These are phyloP conservation scores for Aspergillus wentii DNA, from an alignment of 495 filamentous ascomycete species.

Conservation along the genomic window DNA sequence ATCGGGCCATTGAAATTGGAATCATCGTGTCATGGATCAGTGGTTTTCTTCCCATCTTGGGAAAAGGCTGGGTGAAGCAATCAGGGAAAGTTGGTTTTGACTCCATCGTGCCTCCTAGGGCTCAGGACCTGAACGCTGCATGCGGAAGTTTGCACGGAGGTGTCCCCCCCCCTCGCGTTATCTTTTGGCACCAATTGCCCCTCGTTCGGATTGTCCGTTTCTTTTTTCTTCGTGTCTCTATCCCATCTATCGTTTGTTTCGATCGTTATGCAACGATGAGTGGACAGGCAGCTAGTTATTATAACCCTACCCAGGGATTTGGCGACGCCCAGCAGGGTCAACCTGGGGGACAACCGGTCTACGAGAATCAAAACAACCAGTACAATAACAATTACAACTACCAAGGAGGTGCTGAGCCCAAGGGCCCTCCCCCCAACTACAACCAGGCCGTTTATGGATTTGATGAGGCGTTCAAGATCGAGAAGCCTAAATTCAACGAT, in stretches of 20 bases:
- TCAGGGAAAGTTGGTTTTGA: too few species aligned
- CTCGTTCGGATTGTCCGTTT: constrained; percentile 2
- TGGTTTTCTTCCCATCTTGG: too few species aligned
- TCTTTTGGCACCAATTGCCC: too few species aligned
- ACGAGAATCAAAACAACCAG: constrained; percentile 11
- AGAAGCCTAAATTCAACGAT: constrained; percentile 83
- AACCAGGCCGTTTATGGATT: constrained; percentile 43
- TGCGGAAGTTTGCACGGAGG: too few species aligned
- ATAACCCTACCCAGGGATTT: constrained; percentile 26
- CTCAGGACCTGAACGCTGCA: too few species aligned
- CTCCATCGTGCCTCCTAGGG: too few species aligned
- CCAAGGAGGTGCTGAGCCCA: constrained; percentile 20
- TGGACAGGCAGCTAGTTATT: constrained; percentile 39
- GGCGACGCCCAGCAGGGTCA: constrained; percentile 17
- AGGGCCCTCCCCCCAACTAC: constrained; percentile 28
- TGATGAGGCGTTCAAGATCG: constrained; percentile 73
- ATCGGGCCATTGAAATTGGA: too few species aligned
- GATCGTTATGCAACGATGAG: constrained; percentile 28
- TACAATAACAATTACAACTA: constrained; percentile 15
- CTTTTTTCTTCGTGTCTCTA: background rate
- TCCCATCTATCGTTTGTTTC: constrained; percentile 1
- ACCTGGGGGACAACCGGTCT: constrained; percentile 9
- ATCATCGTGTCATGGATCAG: too few species aligned
- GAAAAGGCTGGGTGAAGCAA: too few species aligned
- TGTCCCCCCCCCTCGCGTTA: too few species aligned